A percentile compares a stretch with the other conserved stretches of the same genome.
Evolutionary conservation across 441 rosid species (phyloP).

Genomic region (Jatropha multifida): DNA sequence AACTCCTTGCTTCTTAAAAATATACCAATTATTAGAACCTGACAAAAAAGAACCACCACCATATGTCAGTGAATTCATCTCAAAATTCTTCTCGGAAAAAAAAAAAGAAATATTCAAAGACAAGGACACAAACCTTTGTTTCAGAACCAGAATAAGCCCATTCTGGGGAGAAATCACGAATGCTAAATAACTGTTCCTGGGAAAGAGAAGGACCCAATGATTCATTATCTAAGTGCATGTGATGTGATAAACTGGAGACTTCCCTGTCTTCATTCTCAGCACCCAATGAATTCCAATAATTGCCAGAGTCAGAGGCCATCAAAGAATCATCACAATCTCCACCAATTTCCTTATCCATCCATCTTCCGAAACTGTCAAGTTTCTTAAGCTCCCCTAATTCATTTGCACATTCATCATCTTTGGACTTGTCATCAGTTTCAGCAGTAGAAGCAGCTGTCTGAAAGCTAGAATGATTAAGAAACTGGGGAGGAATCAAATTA

Average conservation of each 20-base stretch:
- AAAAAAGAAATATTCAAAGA: not conserved
- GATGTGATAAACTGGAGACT: conserved; percentile 59
- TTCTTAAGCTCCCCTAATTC: conserved; percentile 47
- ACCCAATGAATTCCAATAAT: conserved; percentile 51
- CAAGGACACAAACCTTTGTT: conserved; percentile 45
- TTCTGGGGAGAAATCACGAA: conserved; percentile 66
- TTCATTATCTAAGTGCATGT: conserved; percentile 55
- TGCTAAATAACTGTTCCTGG: conserved; percentile 65
- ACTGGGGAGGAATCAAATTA: conserved; percentile 23
- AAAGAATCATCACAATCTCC: conserved; percentile 57
- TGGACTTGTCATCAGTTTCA: conserved; percentile 27
- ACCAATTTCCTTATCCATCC: conserved; percentile 69
- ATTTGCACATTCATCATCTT: conserved; percentile 19
- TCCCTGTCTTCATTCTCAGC: conserved; percentile 58
- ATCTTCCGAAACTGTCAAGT: conserved; percentile 66
- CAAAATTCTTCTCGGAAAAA: not conserved
- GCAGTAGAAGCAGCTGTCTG: conserved; percentile 28
- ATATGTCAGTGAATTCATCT: conserved; percentile 15
- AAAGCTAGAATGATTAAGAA: conserved; percentile 27
- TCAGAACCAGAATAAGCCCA: conserved; percentile 54
- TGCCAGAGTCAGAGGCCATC: conserved; percentile 65
- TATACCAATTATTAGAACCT: conserved; percentile 58
- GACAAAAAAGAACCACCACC: conserved; percentile 17
- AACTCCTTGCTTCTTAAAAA: conserved; percentile 52
- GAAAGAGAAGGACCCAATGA: conserved; percentile 67